Base-by-base conservation (phyloP, 768 basidiomycete species). In the Zangia roseola region DNA sequence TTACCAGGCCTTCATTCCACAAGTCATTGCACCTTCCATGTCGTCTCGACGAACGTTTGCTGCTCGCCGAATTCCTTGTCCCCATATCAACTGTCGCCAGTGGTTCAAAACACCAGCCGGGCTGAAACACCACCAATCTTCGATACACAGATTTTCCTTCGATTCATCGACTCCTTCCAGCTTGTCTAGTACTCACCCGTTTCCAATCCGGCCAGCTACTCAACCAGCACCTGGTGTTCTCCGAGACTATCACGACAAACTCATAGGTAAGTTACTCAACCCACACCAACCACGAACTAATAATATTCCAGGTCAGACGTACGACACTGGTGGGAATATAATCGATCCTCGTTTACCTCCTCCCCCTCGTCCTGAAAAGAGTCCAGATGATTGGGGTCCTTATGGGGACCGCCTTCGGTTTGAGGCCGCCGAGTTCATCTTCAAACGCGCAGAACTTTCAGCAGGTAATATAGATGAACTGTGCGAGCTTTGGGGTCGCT, bases 341-440 rank as follows among this genome's bases (percentile, higher is more conserved):
- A 45, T 37, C 33, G 35, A 42, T 2, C n/a, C 14, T 6, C n/a
- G 33, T 24, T 30, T 19, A 12, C 28, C 26, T 17, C 23, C 10
- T 0, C 31, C 12, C 1, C 21, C 19, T 10, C 17, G n/a, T n/a
- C n/a, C 41, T 25, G 36, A 49, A 4, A 42, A 43, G 23, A 43
- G 30, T n/a, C 17, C 35, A 2, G 36, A 49, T 23, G 42, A 49
- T 24, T 49, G 48, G 48, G 16, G 6, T n/a, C 48, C 26, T 4
- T 49, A 49, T 17, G 16, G 36, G 1, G 16, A 40, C 42, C 12
- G 3, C 1, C 17, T 49, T 5, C 16, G 4, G 10, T 49, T 49
- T 10, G 20, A 43, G 30, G 33, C 21, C 1, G 26, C 36, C 0
- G 36, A 49, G n/a, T 24, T 43, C 10, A 7, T 49, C 1, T 49